These are phyloP conservation scores for Pichia thaimueangensis DNA, from an alignment of 805 yeast species.

Conservation along the genomic window DNA sequence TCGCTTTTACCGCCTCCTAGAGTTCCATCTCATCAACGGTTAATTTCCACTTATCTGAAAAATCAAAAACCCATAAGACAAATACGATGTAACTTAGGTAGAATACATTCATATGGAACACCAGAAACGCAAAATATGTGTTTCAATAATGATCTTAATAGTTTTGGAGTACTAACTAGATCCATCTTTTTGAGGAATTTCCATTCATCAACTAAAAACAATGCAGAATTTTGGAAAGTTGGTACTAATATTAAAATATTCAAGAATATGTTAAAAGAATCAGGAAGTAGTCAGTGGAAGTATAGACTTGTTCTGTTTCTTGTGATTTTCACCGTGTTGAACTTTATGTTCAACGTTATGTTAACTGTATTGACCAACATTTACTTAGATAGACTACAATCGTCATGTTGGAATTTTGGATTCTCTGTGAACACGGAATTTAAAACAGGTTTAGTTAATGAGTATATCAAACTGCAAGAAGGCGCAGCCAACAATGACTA, in stretches of 20 bases:
- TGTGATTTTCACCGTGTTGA: conserved; percentile 36
- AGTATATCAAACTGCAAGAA: conserved; percentile 29
- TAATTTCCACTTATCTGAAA: no score
- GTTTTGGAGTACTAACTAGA: no score
- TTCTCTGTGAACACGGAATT: conserved; percentile 24
- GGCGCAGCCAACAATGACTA: conserved; percentile 31
- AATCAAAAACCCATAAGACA: no score
- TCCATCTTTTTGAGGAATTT: neutral
- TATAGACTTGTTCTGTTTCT: conserved; percentile 38
- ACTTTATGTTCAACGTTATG: conserved; percentile 30
- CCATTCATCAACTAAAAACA: conserved; percentile 2
- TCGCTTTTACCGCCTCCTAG: no score
- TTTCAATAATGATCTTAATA: no score
- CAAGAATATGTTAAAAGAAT: conserved; percentile 22
- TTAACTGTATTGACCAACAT: conserved; percentile 27
- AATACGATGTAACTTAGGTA: no score
- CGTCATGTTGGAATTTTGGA: conserved; percentile 25
- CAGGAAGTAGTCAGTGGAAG: conserved; percentile 39
- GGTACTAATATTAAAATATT: conserved; percentile 25
- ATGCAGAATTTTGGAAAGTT: conserved; percentile 30
- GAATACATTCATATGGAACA: no score
- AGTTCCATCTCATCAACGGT: no score
- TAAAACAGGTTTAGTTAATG: conserved; percentile 35
- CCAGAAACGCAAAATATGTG: no score
- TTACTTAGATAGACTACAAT: conserved; percentile 26